phyloP scores from a whole-genome alignment of 257 asterid genomes.

The Solanum corneliomulleri region DNA sequence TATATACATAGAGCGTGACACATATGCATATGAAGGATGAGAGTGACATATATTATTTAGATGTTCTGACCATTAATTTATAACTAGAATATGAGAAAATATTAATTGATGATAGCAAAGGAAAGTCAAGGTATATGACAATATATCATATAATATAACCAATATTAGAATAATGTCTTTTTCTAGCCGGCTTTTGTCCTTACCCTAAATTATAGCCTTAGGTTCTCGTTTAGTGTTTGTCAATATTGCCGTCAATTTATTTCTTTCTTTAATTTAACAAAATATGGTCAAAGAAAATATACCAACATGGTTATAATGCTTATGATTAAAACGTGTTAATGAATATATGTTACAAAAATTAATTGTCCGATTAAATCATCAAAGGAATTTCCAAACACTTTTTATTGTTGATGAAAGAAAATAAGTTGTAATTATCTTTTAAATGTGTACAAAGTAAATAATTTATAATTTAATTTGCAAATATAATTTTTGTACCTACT shows the following conservation, averaged over 20 bases:
- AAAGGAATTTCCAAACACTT: neutral
- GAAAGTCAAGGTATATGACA: neutral
- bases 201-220: neutral
- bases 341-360: neutral
- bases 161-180: neutral
- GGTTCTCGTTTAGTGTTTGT: neutral
- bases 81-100: neutral
- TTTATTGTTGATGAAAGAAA: neutral
- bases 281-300: neutral
- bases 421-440: neutral
- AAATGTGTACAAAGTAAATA: neutral
- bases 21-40: neutral
- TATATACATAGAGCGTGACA: neutral
- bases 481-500: neutral
- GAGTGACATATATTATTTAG: neutral
- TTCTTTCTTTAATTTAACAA: neutral
- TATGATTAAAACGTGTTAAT: neutral
- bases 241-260: neutral
- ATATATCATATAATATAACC: neutral
- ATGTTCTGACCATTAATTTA: neutral
- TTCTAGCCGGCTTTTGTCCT: neutral
- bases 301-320: neutral
- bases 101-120: neutral
- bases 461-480: neutral
- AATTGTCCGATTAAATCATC: neutral